Evolutionary conservation across 805 yeast genomes (phyloP).

Genomic region (Hagleromyces aurorensis): DNA sequence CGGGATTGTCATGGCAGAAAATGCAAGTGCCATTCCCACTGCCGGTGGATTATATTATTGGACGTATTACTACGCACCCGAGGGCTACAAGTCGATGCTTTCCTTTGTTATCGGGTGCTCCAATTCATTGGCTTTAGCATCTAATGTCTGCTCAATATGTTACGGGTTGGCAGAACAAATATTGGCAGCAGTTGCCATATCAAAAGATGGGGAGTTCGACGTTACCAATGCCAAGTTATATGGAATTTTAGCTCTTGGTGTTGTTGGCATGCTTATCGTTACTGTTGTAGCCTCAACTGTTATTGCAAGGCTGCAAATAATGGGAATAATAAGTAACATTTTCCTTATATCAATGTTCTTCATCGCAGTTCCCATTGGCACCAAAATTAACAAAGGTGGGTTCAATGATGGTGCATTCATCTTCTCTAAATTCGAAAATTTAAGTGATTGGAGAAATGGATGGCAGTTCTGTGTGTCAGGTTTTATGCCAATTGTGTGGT

Average conservation of each 20-base stretch:
- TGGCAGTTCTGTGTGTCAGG: slow-evolving; percentile 45
- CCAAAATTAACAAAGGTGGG: slow-evolving; percentile 29
- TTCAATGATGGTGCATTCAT: slow-evolving; percentile 47
- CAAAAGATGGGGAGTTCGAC: slow-evolving; percentile 46
- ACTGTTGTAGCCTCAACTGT: slow-evolving; percentile 51
- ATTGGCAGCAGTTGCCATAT: slow-evolving; percentile 49
- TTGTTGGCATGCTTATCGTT: slow-evolving; percentile 42
- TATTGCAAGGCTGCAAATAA: slow-evolving; percentile 51
- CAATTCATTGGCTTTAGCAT: slow-evolving; percentile 57
- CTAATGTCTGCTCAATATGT: slow-evolving; percentile 59
- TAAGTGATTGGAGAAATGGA: slow-evolving; percentile 50
- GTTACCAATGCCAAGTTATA: slow-evolving; percentile 48
- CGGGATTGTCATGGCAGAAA: slow-evolving; percentile 58
- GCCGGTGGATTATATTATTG: slow-evolving; percentile 69
- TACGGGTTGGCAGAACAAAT: slow-evolving; percentile 61
- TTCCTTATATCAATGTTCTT: slow-evolving; percentile 45
- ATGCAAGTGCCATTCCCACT: slow-evolving; percentile 65
- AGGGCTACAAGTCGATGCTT: slow-evolving; percentile 40
- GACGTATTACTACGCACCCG: slow-evolving; percentile 62
- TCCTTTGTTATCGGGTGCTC: slow-evolving; percentile 61
- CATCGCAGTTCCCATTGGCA: slow-evolving; percentile 61
- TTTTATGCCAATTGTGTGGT: slow-evolving; percentile 67
- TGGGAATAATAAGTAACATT: slow-evolving; percentile 49
- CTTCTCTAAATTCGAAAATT: slow-evolving; percentile 45
- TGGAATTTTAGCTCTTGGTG: slow-evolving; percentile 59